Evolutionary conservation across 202 grass and related monocot species (phyloP).

Genomic region (Panicum hallii): DNA sequence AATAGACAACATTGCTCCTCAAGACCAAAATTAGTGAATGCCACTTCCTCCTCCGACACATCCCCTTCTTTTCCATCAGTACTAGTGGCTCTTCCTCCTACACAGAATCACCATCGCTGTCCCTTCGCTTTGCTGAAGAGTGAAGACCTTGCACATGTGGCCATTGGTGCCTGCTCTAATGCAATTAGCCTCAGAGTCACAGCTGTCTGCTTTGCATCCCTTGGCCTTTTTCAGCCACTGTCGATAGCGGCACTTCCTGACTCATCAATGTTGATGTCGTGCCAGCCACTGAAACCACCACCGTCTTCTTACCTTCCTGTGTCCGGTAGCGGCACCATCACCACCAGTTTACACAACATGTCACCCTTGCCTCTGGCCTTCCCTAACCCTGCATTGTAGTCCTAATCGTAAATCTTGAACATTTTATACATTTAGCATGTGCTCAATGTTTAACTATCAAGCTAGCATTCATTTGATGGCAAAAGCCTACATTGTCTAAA

Average conservation of each 20-base stretch:
- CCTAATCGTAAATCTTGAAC: neutral
- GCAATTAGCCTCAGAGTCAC: neutral
- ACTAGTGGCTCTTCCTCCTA: neutral
- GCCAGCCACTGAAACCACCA: neutral
- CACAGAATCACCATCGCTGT: neutral
- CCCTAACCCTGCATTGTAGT: neutral
- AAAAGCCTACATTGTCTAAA: neutral
- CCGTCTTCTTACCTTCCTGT: neutral
- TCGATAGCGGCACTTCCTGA: neutral
- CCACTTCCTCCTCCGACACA: neutral
- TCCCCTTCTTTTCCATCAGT: neutral
- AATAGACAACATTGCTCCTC: neutral
- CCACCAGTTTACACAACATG: neutral
- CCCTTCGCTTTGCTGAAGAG: neutral
- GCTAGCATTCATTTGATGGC: neutral
- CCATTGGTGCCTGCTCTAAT: neutral
- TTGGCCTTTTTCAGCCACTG: neutral
- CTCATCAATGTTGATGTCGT: neutral
- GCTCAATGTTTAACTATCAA: neutral
- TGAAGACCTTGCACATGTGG: neutral
- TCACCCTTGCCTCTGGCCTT: neutral
- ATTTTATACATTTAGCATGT: neutral
- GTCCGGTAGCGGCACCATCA: neutral
- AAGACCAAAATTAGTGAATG: neutral
- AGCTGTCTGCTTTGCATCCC: neutral